Evolutionary conservation across 768 basidiomycete species (phyloP).

Genomic region (Calocera viscosa): DNA sequence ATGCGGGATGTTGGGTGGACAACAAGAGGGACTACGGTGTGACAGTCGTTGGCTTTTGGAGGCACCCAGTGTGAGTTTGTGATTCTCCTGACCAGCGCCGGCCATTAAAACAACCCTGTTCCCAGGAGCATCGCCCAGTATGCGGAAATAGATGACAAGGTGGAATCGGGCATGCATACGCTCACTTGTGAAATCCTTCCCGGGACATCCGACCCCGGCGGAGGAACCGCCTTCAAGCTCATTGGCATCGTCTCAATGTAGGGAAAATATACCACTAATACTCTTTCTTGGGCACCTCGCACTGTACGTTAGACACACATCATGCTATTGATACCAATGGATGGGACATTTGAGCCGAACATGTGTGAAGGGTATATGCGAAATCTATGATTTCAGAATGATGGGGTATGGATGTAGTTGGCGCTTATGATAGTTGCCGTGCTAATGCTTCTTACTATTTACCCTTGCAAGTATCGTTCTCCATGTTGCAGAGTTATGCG

Average conservation of each 20-base stretch:
- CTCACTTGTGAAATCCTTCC: conserved; percentile 1
- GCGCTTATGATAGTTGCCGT: not conserved
- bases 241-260: conserved; percentile 7
- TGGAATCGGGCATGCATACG: not conserved
- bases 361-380: not conserved
- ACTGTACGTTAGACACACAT: not conserved
- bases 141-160: not conserved
- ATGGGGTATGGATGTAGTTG: too few species aligned
- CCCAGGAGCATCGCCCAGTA: conserved; percentile 8
- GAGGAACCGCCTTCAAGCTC: not conserved
- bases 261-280: not conserved
- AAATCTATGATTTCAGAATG: too few species aligned
- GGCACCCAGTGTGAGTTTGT: conserved; percentile 6
- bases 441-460: not conserved
- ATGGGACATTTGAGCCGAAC: not conserved
- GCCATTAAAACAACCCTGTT: too few species aligned
- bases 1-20: conserved; percentile 13
- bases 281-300: not conserved
- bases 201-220: not conserved
- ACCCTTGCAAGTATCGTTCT: not conserved
- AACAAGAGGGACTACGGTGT: conserved; percentile 5
- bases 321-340: not conserved
- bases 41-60: conserved; percentile 9
- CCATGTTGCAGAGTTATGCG: not conserved
- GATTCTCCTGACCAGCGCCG: not conserved